Conservation (phyloP, 2,329 filamentous ascomycete genomes). For the Davidsoniella virescens region DNA sequence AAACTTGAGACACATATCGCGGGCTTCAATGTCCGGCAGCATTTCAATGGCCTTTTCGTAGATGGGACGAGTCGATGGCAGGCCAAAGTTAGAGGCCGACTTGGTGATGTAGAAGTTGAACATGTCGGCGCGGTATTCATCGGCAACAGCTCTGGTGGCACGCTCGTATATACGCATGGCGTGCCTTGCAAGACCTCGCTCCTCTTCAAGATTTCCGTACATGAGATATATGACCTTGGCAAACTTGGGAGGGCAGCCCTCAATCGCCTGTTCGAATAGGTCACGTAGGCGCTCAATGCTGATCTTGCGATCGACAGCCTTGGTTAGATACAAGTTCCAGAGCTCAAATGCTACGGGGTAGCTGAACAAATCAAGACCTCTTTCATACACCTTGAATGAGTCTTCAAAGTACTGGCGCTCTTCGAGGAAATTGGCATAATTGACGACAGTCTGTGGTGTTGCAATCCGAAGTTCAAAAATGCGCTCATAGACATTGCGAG, state of each 20-base stretch:
- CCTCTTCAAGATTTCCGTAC: slow-evolving; percentile 96
- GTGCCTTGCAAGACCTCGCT: slow-evolving; percentile 81
- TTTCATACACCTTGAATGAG: slow-evolving; percentile 93
- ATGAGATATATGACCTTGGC: slow-evolving; percentile 93
- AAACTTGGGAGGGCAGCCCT: slow-evolving; percentile 88
- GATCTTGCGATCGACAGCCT: slow-evolving; percentile 91
- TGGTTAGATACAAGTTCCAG: slow-evolving; percentile 96
- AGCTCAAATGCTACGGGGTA: slow-evolving; percentile 97
- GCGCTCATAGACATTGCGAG: slow-evolving; percentile 83
- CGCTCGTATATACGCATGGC: slow-evolving; percentile 99
- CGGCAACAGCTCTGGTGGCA: slow-evolving; percentile 81
- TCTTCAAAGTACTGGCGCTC: slow-evolving; percentile 94
- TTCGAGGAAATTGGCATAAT: slow-evolving; percentile 90
- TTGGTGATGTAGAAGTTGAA: slow-evolving; percentile 99
- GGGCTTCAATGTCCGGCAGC: slow-evolving; percentile 82
- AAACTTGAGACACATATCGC: slow-evolving; percentile 97
- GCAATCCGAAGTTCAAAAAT: slow-evolving; percentile 98
- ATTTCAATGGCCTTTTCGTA: slow-evolving; percentile 92
- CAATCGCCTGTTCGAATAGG: slow-evolving; percentile 91
- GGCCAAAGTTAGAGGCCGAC: slow-evolving; percentile 90
- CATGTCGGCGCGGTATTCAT: slow-evolving; percentile 92
- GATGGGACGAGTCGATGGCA: slow-evolving; percentile 85
- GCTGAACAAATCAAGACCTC: slow-evolving; percentile 92
- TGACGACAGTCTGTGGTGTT: slow-evolving; percentile 94
- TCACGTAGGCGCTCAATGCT: slow-evolving; percentile 87